phyloP scores from a whole-genome alignment of 2,329 filamentous ascomycete species.

The Cadophora luteo-olivacea region DNA sequence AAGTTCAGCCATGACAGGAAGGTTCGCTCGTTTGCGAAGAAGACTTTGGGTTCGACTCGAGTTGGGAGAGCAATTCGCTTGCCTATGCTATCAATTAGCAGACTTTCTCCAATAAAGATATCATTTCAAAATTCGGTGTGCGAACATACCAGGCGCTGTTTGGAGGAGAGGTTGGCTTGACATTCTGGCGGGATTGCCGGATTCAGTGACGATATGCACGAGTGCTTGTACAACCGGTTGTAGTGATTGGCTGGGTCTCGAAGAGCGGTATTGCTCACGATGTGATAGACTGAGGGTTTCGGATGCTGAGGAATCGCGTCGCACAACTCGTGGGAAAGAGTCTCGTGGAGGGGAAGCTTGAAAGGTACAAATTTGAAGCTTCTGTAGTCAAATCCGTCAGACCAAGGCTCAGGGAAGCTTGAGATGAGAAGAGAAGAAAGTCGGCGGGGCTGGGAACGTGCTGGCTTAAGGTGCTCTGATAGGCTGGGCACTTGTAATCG shows the following conservation, averaged over 20 bases:
- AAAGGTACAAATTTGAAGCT: slow-evolving; percentile 1
- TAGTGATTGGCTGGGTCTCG: slow-evolving; percentile 25
- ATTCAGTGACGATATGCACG: slow-evolving; percentile 15
- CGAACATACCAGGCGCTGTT: slow-evolving; percentile 78
- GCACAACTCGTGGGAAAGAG: neutral
- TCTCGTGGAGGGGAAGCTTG: slow-evolving; percentile 2
- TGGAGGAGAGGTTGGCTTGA: slow-evolving; percentile 96
- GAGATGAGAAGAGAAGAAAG: slow-evolving; percentile 15
- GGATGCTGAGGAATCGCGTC: neutral
- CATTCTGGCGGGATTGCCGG: slow-evolving; percentile 59
- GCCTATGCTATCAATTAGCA: slow-evolving; percentile 59
- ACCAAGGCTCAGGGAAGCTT: slow-evolving; percentile 18
- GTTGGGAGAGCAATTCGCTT: slow-evolving; percentile 98
- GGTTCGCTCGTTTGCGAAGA: slow-evolving; percentile 99
- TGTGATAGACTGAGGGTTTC: neutral
- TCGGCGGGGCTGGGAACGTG: slow-evolving; percentile 23
- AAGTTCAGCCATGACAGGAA: slow-evolving; percentile 99
- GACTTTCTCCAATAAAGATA: neutral
- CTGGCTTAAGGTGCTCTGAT: neutral
- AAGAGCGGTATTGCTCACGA: neutral
- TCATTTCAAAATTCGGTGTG: slow-evolving; percentile 1
- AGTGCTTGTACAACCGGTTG: slow-evolving; percentile 5
- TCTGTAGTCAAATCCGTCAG: neutral
- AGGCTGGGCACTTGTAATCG: neutral
- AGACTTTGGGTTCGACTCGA: slow-evolving; percentile 98